A percentile compares a stretch with the other conserved stretches of the same genome.
Evolutionary conservation across 2,329 filamentous ascomycete species (phyloP).

Genomic region (Triangularia setosa): DNA sequence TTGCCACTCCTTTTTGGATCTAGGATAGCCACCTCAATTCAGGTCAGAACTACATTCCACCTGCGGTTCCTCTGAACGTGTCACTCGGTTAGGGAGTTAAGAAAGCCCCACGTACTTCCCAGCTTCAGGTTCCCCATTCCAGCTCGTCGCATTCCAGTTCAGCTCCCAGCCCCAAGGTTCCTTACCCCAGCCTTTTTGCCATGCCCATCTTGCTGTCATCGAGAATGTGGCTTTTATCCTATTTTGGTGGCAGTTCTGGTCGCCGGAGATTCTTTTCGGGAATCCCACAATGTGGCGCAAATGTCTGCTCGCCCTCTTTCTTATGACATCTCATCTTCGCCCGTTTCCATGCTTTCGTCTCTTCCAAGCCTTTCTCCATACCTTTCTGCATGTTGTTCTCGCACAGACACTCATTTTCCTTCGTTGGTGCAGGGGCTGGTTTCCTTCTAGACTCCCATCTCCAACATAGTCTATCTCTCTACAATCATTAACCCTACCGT

Average conservation of each 20-base stretch:
- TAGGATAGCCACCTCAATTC: background rate
- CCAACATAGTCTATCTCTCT: background rate
- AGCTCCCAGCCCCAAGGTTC: background rate
- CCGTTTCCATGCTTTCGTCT: background rate
- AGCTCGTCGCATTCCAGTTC: background rate
- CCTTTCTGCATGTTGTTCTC: background rate
- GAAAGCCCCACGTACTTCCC: background rate
- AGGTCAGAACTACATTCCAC: background rate
- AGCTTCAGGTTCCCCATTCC: background rate
- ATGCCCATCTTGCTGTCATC: background rate
- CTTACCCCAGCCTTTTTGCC: background rate
- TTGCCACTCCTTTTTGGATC: background rate
- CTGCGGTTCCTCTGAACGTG: background rate
- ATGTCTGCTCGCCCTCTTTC: too few species aligned
- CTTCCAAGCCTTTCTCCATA: background rate
- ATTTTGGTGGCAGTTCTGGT: background rate
- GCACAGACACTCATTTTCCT: background rate
- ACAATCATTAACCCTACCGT: background rate
- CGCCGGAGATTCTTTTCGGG: slow-evolving; percentile 7
- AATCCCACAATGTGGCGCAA: too few species aligned
- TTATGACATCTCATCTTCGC: background rate
- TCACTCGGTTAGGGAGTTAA: background rate
- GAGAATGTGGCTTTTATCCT: slow-evolving; percentile 10
- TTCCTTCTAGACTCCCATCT: background rate
- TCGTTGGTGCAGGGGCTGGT: background rate